phyloP scores from a whole-genome alignment of 164 flowering plant genomes.

The Nymphaea colorata region DNA sequence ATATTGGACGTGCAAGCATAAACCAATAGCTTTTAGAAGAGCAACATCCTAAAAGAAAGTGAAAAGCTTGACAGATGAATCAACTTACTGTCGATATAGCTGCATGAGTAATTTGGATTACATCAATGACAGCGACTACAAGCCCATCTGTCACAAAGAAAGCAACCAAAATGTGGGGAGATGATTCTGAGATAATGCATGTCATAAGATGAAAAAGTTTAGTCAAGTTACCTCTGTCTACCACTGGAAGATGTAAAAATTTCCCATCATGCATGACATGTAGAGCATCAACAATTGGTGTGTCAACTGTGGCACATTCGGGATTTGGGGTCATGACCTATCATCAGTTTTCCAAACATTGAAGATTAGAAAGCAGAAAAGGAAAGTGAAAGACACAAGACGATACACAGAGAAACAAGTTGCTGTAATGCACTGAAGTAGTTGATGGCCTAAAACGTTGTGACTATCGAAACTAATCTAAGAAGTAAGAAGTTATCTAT shows the following conservation, averaged over 20 bases:
- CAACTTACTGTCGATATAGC: slow-evolving; percentile 82
- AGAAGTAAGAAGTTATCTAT: too few species aligned
- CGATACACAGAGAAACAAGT: too few species aligned
- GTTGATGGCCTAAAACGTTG: too few species aligned
- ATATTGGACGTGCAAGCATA: neutral
- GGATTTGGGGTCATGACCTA: slow-evolving; percentile 99
- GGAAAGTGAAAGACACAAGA: too few species aligned
- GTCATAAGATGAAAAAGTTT: neutral
- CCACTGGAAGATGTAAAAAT: slow-evolving; percentile 93
- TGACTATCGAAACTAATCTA: too few species aligned
- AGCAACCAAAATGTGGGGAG: neutral
- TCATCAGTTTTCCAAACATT: slow-evolving; percentile 7
- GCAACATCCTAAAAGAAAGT: neutral
- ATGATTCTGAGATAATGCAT: neutral
- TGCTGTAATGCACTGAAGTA: too few species aligned
- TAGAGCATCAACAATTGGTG: slow-evolving; percentile 95
- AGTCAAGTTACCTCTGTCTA: slow-evolving; percentile 51
- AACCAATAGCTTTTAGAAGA: neutral
- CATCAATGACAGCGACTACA: slow-evolving; percentile 79
- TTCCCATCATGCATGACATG: slow-evolving; percentile 98
- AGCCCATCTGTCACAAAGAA: slow-evolving; percentile 48
- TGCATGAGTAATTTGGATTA: slow-evolving; percentile 84
- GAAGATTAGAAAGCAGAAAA: slow-evolving; percentile 1
- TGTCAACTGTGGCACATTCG: slow-evolving; percentile 88
- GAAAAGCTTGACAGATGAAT: neutral